Base-by-base conservation (phyloP, 2,329 filamentous ascomycete genomes). In the Hypoxylon sp. region DNA sequence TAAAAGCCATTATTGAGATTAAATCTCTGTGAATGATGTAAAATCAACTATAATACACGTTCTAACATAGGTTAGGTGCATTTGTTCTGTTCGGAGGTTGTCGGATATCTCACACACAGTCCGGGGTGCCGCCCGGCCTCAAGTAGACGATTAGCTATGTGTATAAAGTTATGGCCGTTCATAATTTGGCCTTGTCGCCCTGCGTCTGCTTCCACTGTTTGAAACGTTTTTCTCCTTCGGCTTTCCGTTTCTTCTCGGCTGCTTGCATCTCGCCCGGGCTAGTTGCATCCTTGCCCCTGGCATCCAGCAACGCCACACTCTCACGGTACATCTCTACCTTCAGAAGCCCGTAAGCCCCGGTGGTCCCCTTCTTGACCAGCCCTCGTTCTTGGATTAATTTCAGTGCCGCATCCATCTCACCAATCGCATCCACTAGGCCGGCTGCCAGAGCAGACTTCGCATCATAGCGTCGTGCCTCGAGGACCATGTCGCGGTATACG, bases 271-370 rank as follows among this genome's bases (percentile, higher is more conserved):
- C 83, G 2, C 8, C 5, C 1, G 61, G 44, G 31, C 42, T 63
- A 5, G 56, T 46, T 6, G 61, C 66, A 0, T 69, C 70, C 17
- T 65, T 54, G n/a, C 64, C 72, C 17, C 61, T 67, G 8, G 81
- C 82, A 63, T 86, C 86, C 71, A 94, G 77, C 73, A 89, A 82
- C 14, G 79, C 85, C 35, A 94, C 77, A 6, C 88, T 86, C 77
- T 92, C 89, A 22, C 88, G 84, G 79, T 91, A 94, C 88, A 95
- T 91, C 81, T 95, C 92, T 68, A 85, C 82, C 84, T 94, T 95
- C 77, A 96, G 81, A 61, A 85, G 76, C 2, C 91, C 90, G 77
- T 94, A 95, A 27, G 92, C 88, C 10, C 89, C 89, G 35, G 86
- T 88, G 71, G 86, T 85, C 0, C 85, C 86, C 83, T 92, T 93